Evolutionary conservation across 148 eudicot species (phyloP).

Genomic region (Linanthus parryae): DNA sequence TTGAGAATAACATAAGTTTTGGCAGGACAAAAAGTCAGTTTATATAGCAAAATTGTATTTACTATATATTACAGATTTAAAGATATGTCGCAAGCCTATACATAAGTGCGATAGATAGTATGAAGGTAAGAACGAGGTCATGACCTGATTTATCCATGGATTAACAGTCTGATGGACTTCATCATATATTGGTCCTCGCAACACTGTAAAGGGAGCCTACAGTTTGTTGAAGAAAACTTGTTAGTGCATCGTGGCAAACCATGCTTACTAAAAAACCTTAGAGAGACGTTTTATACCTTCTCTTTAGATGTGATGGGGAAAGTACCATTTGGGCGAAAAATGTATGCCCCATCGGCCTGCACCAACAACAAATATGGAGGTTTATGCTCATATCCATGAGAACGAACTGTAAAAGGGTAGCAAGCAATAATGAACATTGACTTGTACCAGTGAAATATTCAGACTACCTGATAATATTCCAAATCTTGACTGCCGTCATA

Average conservation of each 20-base stretch:
- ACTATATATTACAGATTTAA: no score
- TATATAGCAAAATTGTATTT: no score
- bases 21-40: no score
- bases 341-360: slow-evolving; percentile 89
- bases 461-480: slow-evolving; percentile 18
- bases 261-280: not conserved
- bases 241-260: slow-evolving; percentile 4
- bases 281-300: slow-evolving; percentile 31
- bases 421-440: no score
- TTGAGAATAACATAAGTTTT: no score
- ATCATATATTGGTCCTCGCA: slow-evolving; percentile 73
- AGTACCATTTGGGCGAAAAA: slow-evolving; percentile 86
- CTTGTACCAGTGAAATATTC: no score
- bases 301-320: slow-evolving; percentile 34
- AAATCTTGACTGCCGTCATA: slow-evolving; percentile 28
- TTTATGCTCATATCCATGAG: not conserved
- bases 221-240: slow-evolving; percentile 14
- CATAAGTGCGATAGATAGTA: not conserved
- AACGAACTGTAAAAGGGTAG: no score
- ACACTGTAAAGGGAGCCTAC: slow-evolving; percentile 55
- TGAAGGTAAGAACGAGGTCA: slow-evolving; percentile 1
- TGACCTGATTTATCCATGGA: slow-evolving; percentile 91
- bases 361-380: slow-evolving; percentile 4
- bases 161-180: slow-evolving; percentile 87
- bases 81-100: no score